These are phyloP conservation scores for Phytophthora brassicae DNA, from an alignment of 352 stramenopile species.

Conservation along the genomic window DNA sequence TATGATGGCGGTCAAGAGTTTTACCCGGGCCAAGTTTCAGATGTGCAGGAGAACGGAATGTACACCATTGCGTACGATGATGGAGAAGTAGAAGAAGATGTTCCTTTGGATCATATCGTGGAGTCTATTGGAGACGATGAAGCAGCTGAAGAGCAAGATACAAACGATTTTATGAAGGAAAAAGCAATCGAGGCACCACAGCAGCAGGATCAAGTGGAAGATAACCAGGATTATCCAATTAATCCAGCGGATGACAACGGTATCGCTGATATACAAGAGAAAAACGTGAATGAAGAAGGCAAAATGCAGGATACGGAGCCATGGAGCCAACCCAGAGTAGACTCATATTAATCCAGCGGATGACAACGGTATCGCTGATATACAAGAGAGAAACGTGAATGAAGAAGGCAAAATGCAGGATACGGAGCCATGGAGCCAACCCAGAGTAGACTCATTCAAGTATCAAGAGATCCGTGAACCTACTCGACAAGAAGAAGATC, in stretches of 20 bases:
- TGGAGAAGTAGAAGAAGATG: constrained; percentile 63
- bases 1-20: constrained; percentile 73
- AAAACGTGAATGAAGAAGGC: neutral
- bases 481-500: constrained; percentile 9
- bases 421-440: neutral
- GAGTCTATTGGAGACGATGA: constrained; percentile 29
- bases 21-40: constrained; percentile 63
- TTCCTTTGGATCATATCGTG: constrained; percentile 54
- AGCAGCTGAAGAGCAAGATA: constrained; percentile 2
- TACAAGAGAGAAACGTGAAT: constrained; percentile 2
- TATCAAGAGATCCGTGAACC: neutral
- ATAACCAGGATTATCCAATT: neutral
- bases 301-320: neutral
- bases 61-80: constrained; percentile 86
- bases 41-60: constrained; percentile 58
- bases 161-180: neutral
- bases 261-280: constrained; percentile 4
- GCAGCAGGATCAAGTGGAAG: constrained; percentile 16
- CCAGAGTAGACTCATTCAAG: neutral
- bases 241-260: neutral
- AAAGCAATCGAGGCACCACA: neutral
- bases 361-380: neutral
- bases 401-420: neutral
- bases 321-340: neutral
- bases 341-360: constrained; percentile 3